Percentiles rank a stretch among this genome's conserved stretches.
These are phyloP conservation scores for Diaporthe aspalathi DNA, from an alignment of 2,329 filamentous ascomycete genomes.

Conservation along the genomic window DNA sequence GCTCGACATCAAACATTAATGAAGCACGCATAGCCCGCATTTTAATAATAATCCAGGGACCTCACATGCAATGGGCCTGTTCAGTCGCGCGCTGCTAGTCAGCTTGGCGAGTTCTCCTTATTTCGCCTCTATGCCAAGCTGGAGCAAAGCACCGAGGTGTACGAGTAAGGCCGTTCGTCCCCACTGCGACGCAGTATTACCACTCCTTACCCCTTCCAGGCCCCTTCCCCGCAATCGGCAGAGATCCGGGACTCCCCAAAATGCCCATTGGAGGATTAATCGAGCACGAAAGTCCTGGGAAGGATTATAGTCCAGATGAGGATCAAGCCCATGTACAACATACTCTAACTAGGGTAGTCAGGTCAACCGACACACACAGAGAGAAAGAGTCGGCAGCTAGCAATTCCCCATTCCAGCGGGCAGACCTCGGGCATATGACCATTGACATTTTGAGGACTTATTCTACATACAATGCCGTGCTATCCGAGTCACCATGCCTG, in stretches of 20 bases:
- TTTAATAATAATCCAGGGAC: not conserved
- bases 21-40: not conserved
- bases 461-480: not conserved
- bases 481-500: not conserved
- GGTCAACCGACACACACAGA: not conserved
- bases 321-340: not conserved
- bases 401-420: not conserved
- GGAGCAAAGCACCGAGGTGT: slow-evolving; percentile 11
- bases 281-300: not conserved
- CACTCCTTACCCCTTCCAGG: not conserved
- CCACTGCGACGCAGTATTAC: not conserved
- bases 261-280: slow-evolving; percentile 27
- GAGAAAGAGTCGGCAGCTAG: not conserved
- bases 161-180: slow-evolving; percentile 4
- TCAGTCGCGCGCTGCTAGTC: not conserved
- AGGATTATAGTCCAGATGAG: not conserved
- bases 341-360: not conserved
- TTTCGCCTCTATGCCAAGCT: slow-evolving; percentile 17
- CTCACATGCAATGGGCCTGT: not conserved
- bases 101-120: slow-evolving; percentile 7
- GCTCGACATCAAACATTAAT: not conserved
- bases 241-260: not conserved
- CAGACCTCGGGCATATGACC: not conserved
- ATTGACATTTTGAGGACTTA: not conserved
- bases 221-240: slow-evolving; percentile 18